A percentile compares a stretch with the other conserved stretches of the same genome.
Conservation (phyloP, 75 land plant species). For the Chamaecyparis obtusa region DNA sequence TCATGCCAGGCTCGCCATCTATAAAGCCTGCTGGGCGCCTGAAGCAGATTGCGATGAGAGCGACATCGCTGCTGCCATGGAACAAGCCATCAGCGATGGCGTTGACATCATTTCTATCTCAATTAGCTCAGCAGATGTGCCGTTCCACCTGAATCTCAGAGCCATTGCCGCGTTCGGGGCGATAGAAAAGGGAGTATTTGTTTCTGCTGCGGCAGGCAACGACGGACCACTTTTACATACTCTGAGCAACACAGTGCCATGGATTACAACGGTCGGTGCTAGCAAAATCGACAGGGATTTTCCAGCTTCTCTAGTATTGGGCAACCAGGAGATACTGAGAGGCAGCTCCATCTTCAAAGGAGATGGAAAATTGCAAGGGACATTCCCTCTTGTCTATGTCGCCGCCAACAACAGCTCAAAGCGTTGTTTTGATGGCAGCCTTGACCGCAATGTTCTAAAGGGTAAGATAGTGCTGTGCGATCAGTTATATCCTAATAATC, state of each 20-base stretch:
- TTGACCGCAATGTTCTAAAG: too few relatives aligned
- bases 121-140: background rate
- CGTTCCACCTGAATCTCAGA: constrained; percentile 12
- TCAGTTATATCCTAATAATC: too few relatives aligned
- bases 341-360: background rate
- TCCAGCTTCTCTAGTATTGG: background rate
- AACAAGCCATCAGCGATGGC: constrained; percentile 42
- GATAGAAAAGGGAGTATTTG: too few relatives aligned
- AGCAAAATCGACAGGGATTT: constrained; percentile 22
- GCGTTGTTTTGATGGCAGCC: too few relatives aligned
- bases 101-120: constrained; percentile 49
- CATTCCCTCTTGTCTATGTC: too few relatives aligned
- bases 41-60: background rate
- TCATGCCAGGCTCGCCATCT: constrained; percentile 21
- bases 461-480: too few relatives aligned
- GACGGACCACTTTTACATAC: constrained; percentile 4
- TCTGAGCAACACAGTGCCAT: constrained; percentile 31
- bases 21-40: constrained; percentile 24
- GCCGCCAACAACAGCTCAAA: constrained; percentile 3
- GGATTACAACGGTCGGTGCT: constrained; percentile 37
- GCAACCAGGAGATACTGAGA: background rate
- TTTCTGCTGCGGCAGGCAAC: constrained; percentile 12
- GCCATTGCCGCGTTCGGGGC: constrained; percentile 19
- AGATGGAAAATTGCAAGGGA: too few relatives aligned
- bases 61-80: constrained; percentile 34